Evolutionary conservation across 108 stramenopile species (phyloP), one percentile per base, ranked within the genome.

Genomic region (Discostella pseudostelligera): DNA sequence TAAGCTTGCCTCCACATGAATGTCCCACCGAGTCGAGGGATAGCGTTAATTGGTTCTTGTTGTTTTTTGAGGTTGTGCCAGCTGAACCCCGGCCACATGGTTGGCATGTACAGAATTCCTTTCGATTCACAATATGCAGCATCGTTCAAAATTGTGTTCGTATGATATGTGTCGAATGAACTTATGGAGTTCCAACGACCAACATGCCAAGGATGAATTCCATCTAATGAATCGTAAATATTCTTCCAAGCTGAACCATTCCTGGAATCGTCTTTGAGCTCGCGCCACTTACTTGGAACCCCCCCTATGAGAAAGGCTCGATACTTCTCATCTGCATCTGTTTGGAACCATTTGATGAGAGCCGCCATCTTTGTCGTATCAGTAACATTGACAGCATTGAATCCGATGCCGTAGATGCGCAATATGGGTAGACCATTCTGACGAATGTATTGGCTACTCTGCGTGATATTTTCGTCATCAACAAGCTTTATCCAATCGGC

Each of bases 151-250:
- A 73, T 65, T 5, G 21, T 44, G 46, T 55, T 44, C 6, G n/a
- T 35, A 50, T 66, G 42, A 24, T 54, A 65, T n/a, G 8, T 28
- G 35, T 51, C 49, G 37, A 65, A 65, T 5, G 8, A 7, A 51
- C 6, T 10, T 8, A 12, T 53, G 4, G 57, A 22, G 0, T 21
- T 53, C 72, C 72, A 74, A n/a, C 70, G 40, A 4, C 75, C 80
- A 25, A 81, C 80, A 19, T 70, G 74, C 75, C 80, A 81, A 28
- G 80, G 80, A 39, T 70, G 69, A 5, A 81, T 66, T 0, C 69
- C 67, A 39, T 76, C 59, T 9, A 76, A 58, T n/a, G 58, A 57
- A 59, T 70, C 46, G 35, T 76, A 81, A 21, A 76, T 59, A 17
- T 17, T 10, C 22, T 49, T 46, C 80, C 80, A 81, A 0, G 28